Conservation (phyloP, 306 rosid species). For the Herpetospermum pedunculosum region DNA sequence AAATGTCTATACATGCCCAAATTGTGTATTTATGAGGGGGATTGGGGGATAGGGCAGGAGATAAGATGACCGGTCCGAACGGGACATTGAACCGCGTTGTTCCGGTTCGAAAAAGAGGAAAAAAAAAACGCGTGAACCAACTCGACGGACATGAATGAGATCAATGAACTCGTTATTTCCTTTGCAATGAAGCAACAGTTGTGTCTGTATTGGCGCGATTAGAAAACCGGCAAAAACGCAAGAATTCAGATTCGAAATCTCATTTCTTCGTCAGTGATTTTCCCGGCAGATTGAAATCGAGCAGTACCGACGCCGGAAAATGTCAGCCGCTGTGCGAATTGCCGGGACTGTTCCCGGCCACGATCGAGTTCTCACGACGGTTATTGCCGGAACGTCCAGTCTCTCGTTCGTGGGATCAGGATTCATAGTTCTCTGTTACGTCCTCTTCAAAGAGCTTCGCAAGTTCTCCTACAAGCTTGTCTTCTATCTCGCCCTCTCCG, state of each 20-base stretch:
- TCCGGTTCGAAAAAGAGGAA: neutral
- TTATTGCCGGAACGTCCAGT: slow-evolving; percentile 72
- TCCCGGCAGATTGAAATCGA: neutral
- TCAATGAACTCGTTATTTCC: neutral
- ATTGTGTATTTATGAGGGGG: no score
- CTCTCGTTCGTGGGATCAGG: slow-evolving; percentile 78
- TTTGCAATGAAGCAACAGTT: neutral
- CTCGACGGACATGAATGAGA: neutral
- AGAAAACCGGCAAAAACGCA: neutral
- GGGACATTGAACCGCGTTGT: neutral
- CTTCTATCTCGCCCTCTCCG: slow-evolving; percentile 91
- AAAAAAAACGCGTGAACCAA: neutral
- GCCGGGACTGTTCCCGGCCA: slow-evolving; percentile 42
- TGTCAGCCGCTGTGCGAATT: slow-evolving; percentile 34
- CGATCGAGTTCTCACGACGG: slow-evolving; percentile 44
- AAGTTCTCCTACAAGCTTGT: slow-evolving; percentile 98
- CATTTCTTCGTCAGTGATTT: neutral
- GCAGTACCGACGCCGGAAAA: slow-evolving; percentile 9
- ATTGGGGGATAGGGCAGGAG: neutral
- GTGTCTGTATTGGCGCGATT: neutral
- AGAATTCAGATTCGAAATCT: neutral
- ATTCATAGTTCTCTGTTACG: slow-evolving; percentile 89
- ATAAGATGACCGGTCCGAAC: neutral
- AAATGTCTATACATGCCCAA: no score
- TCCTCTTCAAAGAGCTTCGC: slow-evolving; percentile 97